Evolutionary conservation across 257 asterid genomes (phyloP), one percentile per base, ranked within the genome.

Genomic region (Ballota nigra): DNA sequence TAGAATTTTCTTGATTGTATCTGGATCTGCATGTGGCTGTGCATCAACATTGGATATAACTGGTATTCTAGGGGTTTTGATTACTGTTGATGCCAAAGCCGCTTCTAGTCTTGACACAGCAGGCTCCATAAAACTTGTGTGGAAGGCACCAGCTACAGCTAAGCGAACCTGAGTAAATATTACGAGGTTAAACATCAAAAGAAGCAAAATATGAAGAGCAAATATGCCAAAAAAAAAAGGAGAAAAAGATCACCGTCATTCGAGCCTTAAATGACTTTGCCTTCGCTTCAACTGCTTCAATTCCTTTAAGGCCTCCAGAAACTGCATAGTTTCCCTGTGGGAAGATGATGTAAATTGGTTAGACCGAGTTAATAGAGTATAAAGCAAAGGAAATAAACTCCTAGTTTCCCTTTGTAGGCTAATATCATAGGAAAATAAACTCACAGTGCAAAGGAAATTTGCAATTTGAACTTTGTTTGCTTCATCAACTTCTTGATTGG

Each of bases 61-160:
- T 33, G 99, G 97, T 76, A 95, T 84, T 81, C 92, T 86, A 23
- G 99, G 96, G 68, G 80, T 80, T 75, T 73, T 83, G 78, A 89
- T 87, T 66, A 80, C 94, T 15, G 97, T 87, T 66, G 90, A 88
- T 28, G 97, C 85, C 82, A 89, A 82, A 45, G 94, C 91, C n/a
- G 89, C 88, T 87, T 89, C 97, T 67, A 92, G 83, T 80, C 94
- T 83, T 36, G 95, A 85, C 34, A 95, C 97, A 7, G 99, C 99
- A 24, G 99, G 99, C 60, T 89, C 88, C 99, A 95, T 95, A 69
- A 89, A 92, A 77, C 89, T 75, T 31, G 98, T 92, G 84, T 95
- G 98, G 76, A 95, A 92, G 61, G 97, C 99, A 74, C 99, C 99
- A 3, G 97, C 97, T 69, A 95, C 99, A 45, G 98, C 98, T 78